These are phyloP conservation scores for Taphrina confusa DNA, from an alignment of 1,139 yeast genomes.

Conservation along the genomic window DNA sequence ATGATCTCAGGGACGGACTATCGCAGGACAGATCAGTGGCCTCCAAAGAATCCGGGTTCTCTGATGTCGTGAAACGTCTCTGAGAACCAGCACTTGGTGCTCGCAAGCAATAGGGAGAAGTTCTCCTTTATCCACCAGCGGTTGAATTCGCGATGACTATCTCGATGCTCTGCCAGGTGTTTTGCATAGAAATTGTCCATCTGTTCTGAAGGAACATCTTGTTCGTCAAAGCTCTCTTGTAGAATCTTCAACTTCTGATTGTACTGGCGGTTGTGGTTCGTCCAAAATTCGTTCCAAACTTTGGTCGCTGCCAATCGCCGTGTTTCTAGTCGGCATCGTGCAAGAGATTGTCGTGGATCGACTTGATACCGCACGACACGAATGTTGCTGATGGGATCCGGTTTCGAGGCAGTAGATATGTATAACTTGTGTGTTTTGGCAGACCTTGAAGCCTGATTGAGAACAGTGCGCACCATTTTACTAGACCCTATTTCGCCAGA, in stretches of 20 bases:
- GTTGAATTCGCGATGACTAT: constrained; percentile 22
- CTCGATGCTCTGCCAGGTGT: constrained; percentile 13
- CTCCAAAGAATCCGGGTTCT: constrained; percentile 33
- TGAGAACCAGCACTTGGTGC: constrained; percentile 18
- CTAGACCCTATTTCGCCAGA: too few relatives aligned
- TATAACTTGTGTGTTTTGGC: background rate
- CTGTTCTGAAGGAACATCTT: constrained; percentile 13
- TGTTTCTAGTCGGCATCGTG: constrained; percentile 18
- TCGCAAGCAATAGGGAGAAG: constrained; percentile 18
- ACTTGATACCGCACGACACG: constrained; percentile 3
- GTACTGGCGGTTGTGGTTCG: constrained; percentile 22
- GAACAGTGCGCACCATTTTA: too few relatives aligned
- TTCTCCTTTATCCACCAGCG: constrained; percentile 29
- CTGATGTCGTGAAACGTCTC: constrained; percentile 17
- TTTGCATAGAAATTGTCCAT: constrained; percentile 18
- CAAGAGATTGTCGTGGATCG: constrained; percentile 15
- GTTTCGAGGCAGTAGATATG: constrained; percentile 14
- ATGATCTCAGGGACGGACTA: too few relatives aligned
- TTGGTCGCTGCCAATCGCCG: constrained; percentile 16
- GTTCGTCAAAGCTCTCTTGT: background rate
- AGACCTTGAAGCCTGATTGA: too few relatives aligned
- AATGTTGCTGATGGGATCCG: constrained; percentile 24
- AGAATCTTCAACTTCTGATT: constrained; percentile 12
- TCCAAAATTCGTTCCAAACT: constrained; percentile 26
- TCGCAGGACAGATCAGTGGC: too few relatives aligned